Percentiles rank a stretch among this genome's conserved stretches.
Evolutionary conservation across 306 rosid species (phyloP).

Genomic region (Inga oerstediana): DNA sequence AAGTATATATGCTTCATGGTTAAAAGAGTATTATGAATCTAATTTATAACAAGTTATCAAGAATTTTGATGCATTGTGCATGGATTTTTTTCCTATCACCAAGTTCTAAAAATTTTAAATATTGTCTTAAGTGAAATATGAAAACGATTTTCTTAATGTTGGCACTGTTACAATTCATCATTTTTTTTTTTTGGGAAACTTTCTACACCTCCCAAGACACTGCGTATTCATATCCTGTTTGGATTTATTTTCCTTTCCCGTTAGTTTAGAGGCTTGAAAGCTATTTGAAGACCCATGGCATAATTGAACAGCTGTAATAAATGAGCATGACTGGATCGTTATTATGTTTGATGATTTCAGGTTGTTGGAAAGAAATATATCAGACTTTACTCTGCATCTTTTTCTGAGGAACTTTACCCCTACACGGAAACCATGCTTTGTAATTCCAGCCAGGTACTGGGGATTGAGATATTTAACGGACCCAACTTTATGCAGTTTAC

Average conservation of each 20-base stretch:
- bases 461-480: conserved; percentile 9
- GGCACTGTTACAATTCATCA: neutral
- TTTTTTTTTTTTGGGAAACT: neutral
- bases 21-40: neutral
- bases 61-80: conserved; percentile 8
- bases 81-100: neutral
- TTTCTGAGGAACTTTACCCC: conserved; percentile 86
- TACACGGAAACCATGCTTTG: conserved; percentile 78
- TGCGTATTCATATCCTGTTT: neutral
- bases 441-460: conserved; percentile 93
- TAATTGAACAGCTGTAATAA: conserved; percentile 1
- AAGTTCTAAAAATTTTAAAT: neutral
- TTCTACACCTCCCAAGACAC: neutral
- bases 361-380: conserved; percentile 87
- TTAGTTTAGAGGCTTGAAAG: conserved; percentile 1
- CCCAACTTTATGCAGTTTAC: conserved; percentile 5
- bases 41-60: neutral
- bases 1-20: neutral
- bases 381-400: conserved; percentile 81
- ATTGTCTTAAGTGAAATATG: neutral
- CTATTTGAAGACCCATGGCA: neutral
- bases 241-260: neutral
- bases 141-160: neutral
- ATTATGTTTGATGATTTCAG: conserved; percentile 44
- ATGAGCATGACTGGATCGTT: conserved; percentile 23